Conservation (phyloP, 2,329 filamentous ascomycete genomes). For the Aureobasidium namibiae region DNA sequence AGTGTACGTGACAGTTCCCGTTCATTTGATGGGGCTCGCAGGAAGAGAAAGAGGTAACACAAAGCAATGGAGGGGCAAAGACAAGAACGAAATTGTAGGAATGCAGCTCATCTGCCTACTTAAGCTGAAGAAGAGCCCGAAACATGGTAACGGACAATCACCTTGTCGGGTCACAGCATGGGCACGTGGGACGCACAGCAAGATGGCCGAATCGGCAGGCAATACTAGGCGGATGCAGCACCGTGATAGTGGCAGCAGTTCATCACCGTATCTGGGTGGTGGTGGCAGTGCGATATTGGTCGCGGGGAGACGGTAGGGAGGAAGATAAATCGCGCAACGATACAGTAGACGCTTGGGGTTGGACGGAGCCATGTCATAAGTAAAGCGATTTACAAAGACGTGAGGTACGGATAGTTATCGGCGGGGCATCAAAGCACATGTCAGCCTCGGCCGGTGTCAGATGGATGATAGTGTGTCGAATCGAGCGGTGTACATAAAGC, state of each 20-base stretch:
- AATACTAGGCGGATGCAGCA: neutral
- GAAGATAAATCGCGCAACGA: conserved; percentile 12
- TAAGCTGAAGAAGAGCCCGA: neutral
- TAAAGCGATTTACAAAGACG: neutral
- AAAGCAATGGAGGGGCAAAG: neutral
- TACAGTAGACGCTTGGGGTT: neutral
- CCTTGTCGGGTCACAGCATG: neutral
- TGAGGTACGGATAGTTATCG: neutral
- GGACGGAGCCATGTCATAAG: neutral
- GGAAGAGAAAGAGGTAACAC: neutral
- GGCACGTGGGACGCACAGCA: conserved; percentile 6
- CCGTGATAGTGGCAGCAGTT: neutral
- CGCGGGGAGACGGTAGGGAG: neutral
- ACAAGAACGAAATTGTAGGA: neutral
- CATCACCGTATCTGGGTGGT: neutral
- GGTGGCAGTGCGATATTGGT: conserved; percentile 10
- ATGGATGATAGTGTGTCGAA: neutral
- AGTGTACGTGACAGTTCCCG: neutral
- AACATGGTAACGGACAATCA: neutral
- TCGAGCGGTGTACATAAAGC: conserved; percentile 6
- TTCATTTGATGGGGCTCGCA: neutral
- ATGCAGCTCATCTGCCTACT: conserved; percentile 9
- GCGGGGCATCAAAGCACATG: conserved; percentile 2
- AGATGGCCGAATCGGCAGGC: neutral
- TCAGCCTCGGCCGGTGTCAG: neutral